These are phyloP conservation scores for Omphalea diandra DNA, from an alignment of 441 rosid genomes.

Conservation along the genomic window DNA sequence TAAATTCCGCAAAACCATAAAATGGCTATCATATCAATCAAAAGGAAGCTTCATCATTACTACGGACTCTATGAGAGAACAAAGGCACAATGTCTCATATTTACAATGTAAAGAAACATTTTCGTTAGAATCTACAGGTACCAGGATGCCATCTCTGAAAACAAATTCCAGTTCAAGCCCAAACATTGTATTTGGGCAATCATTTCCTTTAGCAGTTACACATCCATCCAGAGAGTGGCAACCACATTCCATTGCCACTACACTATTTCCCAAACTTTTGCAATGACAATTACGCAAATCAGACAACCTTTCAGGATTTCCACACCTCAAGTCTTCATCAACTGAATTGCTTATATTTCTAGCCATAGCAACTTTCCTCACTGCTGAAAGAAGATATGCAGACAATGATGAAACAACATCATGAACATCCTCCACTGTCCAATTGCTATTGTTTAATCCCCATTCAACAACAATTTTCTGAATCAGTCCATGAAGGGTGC, in stretches of 20 bases:
- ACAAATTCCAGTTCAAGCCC: slow-evolving; percentile 46
- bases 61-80: slow-evolving; percentile 62
- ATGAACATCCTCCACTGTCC: slow-evolving; percentile 64
- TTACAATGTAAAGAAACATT: slow-evolving; percentile 55
- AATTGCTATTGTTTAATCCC: slow-evolving; percentile 39
- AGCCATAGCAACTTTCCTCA: slow-evolving; percentile 45
- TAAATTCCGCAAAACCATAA: slow-evolving; percentile 13
- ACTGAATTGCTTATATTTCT: slow-evolving; percentile 26
- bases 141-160: slow-evolving; percentile 73
- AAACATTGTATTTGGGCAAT: slow-evolving; percentile 22
- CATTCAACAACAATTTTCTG: slow-evolving; percentile 47
- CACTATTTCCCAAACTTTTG: slow-evolving; percentile 35
- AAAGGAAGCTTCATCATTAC: slow-evolving; percentile 51
- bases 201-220: slow-evolving; percentile 26
- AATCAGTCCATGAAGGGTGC: slow-evolving; percentile 49
- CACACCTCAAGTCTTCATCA: slow-evolving; percentile 27
- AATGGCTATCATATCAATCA: slow-evolving; percentile 33
- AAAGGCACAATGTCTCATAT: slow-evolving; percentile 60
- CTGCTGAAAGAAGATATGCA: slow-evolving; percentile 58
- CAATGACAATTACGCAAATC: slow-evolving; percentile 40
- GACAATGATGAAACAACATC: slow-evolving; percentile 71
- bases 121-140: slow-evolving; percentile 41
- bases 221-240: slow-evolving; percentile 46
- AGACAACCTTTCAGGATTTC: slow-evolving; percentile 20
- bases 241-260: slow-evolving; percentile 46